Evolutionary conservation across 768 basidiomycete genomes (phyloP).

Genomic region (Arthromyces matolae): DNA sequence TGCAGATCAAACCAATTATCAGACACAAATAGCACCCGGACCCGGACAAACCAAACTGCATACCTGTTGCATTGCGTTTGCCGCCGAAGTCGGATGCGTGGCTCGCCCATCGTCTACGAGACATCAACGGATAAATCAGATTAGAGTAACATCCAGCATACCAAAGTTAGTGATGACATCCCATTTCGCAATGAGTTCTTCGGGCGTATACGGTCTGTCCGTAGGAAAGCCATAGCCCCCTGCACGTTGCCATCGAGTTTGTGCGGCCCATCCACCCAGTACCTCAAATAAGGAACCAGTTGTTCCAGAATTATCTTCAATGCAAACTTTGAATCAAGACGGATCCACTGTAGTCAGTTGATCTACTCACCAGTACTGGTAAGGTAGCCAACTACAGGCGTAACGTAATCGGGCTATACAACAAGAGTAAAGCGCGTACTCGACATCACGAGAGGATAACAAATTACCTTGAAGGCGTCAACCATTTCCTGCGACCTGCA

Average conservation of each 20-base stretch:
- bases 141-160: conserved; percentile 31
- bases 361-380: conserved; percentile 67
- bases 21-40: neutral
- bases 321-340: neutral
- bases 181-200: conserved; percentile 81
- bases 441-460: neutral
- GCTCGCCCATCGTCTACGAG: conserved; percentile 70
- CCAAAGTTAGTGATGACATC: conserved; percentile 79
- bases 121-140: neutral
- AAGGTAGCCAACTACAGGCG: conserved; percentile 90
- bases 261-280: conserved; percentile 86
- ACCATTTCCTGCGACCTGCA: conserved; percentile 78
- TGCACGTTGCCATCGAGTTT: conserved; percentile 90
- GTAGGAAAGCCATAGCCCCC: conserved; percentile 87
- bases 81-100: conserved; percentile 71
- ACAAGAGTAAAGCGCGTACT: neutral
- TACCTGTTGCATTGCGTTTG: conserved; percentile 77
- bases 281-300: conserved; percentile 82
- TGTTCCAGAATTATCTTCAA: conserved; percentile 62
- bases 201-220: conserved; percentile 69
- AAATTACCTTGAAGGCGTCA: conserved; percentile 76
- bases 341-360: neutral
- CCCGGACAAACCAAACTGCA: conserved; percentile 16
- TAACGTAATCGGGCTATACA: conserved; percentile 84
- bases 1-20: conserved; percentile 3